A percentile compares a stretch with the other conserved stretches of the same genome.
Conservation (phyloP, 805 yeast genomes). For the Barnettozyma siamensis region DNA sequence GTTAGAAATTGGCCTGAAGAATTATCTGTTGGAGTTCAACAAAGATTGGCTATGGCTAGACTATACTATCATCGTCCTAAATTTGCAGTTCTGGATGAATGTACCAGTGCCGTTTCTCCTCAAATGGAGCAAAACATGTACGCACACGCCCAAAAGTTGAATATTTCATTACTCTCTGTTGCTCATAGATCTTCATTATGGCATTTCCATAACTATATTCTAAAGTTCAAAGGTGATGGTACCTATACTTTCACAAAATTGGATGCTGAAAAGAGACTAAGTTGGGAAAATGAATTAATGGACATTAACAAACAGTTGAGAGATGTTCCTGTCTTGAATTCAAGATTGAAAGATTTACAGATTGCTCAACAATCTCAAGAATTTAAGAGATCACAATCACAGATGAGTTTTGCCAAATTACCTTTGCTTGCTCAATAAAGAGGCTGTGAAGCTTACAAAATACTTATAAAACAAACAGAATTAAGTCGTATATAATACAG, state of each 20-base stretch:
- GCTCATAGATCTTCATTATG: conserved; percentile 90
- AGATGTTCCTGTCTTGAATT: conserved; percentile 60
- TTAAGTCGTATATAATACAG: too few relatives aligned
- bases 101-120: conserved; percentile 90
- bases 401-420: conserved; percentile 18
- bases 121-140: conserved; percentile 90
- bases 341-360: conserved; percentile 59
- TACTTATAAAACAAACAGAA: too few relatives aligned
- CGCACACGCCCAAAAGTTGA: conserved; percentile 67
- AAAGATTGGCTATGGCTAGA: conserved; percentile 88
- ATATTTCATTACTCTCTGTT: conserved; percentile 80
- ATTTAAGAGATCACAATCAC: conserved; percentile 25
- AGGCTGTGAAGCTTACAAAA: too few relatives aligned
- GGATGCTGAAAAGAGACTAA: conserved; percentile 66
- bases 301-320: conserved; percentile 64
- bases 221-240: conserved; percentile 85
- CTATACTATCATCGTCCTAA: conserved; percentile 86
- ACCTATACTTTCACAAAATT: conserved; percentile 56
- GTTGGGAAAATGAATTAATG: conserved; percentile 73
- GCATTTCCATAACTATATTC: conserved; percentile 80
- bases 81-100: conserved; percentile 93
- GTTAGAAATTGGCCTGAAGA: conserved; percentile 85
- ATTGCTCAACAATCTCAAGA: conserved; percentile 39
- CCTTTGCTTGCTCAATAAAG: conserved; percentile 3
- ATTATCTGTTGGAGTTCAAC: conserved; percentile 87